Base-by-base conservation (phyloP, 208 protist species). In the Acanthamoeba castellanii region DNA sequence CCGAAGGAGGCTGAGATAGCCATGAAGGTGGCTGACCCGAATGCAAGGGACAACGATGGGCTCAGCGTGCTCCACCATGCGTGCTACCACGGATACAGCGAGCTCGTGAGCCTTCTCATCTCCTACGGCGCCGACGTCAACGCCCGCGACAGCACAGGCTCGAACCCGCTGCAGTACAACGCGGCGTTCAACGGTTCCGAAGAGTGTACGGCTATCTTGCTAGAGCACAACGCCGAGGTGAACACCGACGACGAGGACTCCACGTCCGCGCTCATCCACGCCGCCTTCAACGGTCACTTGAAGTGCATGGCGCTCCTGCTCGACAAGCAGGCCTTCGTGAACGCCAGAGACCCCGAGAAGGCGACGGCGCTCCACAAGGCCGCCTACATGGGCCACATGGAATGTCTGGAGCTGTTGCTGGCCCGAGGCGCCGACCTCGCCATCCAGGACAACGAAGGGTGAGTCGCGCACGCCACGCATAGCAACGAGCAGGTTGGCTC, bases 311-410 rank as follows among this genome's bases (percentile, higher is more conserved):
- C 18, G 0, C 37, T 94, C 9, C 72, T 94, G 6, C 90, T 94
- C 8, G 70, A 94, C 11, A 78, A 94, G n/a, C 50, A 87, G 90
- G 90, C 90, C 4, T 34, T 61, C 16, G 47, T 84, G 34, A 94
- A 94, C 27, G 57, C 52, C n/a, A 52, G 32, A 13, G 90, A 94
- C 32, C 20, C 47, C 34, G 90, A 94, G 52, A 66, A 32, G 16
- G 90, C 90, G 32, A 94, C 90, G 4, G 37, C 90, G 6, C 90
- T 94, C 30, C 90, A 94, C 37, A 94, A 94, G 37, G 90, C 90
- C 3, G 90, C 90, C 9, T 94, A 66, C 50, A 78, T 78, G 64
- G 90, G 90, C 64, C 50, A 94, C 72, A 14, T 84, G 45, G 37
- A 64, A 16, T 94, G 68, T 64, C 47, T 94, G 4, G 50, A 94